A percentile compares a stretch with the other conserved stretches of the same genome.
Conservation (phyloP, 805 yeast genomes). For the Sporopachydermia quercuum region DNA sequence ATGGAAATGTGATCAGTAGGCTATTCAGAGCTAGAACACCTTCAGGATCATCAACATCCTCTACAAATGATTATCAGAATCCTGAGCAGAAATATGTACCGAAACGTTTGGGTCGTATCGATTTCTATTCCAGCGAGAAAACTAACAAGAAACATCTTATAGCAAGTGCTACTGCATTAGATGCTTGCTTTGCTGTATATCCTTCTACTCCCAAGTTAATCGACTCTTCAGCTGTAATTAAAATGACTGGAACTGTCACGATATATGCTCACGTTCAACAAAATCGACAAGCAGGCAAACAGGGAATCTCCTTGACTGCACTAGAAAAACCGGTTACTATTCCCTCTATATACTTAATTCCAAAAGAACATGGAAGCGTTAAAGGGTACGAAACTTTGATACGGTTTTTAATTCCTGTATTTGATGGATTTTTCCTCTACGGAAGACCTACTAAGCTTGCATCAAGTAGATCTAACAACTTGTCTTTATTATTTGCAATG, state of each 20-base stretch:
- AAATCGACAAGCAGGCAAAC: too few relatives aligned
- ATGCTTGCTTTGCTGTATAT: slow-evolving; percentile 76
- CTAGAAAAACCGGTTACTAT: not conserved
- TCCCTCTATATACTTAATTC: slow-evolving; percentile 62
- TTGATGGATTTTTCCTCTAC: slow-evolving; percentile 65
- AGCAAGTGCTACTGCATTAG: slow-evolving; percentile 62
- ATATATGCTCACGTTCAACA: too few relatives aligned
- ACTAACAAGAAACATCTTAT: slow-evolving; percentile 49
- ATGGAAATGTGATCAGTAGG: too few relatives aligned
- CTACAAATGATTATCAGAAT: too few relatives aligned
- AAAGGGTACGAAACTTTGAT: slow-evolving; percentile 75
- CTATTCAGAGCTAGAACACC: too few relatives aligned
- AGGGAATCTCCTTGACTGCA: not conserved
- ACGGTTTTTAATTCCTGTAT: slow-evolving; percentile 57
- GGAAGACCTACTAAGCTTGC: slow-evolving; percentile 69
- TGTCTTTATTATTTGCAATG: slow-evolving; percentile 62
- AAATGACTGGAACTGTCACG: slow-evolving; percentile 79
- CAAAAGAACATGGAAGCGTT: slow-evolving; percentile 70
- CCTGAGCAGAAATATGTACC: too few relatives aligned
- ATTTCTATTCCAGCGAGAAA: slow-evolving; percentile 75
- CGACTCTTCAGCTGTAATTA: slow-evolving; percentile 78
- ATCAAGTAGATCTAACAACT: slow-evolving; percentile 53
- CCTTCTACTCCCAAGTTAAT: slow-evolving; percentile 74
- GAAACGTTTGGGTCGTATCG: slow-evolving; percentile 42
- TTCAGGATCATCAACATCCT: too few relatives aligned